Evolutionary conservation across 257 asterid species (phyloP).

Genomic region (Nicotiana otophora): DNA sequence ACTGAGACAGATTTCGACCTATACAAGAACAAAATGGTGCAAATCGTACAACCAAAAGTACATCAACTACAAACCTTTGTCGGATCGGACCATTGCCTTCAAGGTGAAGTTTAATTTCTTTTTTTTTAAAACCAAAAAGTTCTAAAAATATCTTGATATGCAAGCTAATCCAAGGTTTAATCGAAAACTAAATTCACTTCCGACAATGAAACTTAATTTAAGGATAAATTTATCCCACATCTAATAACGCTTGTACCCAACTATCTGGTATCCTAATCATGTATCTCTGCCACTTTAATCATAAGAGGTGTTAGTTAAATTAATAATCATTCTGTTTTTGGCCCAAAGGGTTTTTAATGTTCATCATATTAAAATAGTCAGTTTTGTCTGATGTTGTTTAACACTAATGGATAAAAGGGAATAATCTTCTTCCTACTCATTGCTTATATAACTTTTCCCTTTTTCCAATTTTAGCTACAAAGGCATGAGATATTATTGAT

Average conservation of each 20-base stretch:
- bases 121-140: no score
- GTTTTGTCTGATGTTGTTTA: neutral
- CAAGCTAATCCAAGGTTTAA: neutral
- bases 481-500: neutral
- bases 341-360: neutral
- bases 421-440: neutral
- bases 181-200: neutral
- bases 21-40: no score
- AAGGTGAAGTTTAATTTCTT: no score
- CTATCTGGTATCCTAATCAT: slow-evolving; percentile 22
- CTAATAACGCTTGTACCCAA: neutral
- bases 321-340: neutral
- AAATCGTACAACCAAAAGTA: no score
- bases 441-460: neutral
- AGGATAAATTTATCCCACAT: neutral
- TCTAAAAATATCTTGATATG: neutral
- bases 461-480: neutral
- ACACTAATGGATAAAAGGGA: neutral
- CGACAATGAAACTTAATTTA: neutral
- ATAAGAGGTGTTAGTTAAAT: neutral
- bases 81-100: no score
- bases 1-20: no score
- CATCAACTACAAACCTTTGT: no score
- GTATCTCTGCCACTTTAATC: neutral
- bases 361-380: neutral